Conservation (phyloP, 768 basidiomycete species). For the Piloderma croceum region DNA sequence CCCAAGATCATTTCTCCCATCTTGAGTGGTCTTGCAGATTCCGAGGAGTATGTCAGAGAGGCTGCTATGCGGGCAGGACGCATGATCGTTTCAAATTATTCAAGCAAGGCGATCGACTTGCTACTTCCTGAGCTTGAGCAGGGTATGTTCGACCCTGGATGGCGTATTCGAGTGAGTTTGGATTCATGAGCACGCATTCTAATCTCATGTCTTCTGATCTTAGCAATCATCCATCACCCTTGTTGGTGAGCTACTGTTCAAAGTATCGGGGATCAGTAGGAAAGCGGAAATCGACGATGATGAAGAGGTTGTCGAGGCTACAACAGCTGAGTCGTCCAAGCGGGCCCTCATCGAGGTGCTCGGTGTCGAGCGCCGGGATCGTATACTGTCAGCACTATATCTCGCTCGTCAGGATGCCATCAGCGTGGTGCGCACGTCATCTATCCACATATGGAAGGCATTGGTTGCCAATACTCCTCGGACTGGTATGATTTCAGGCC, state of each 20-base stretch:
- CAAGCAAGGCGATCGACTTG: slow-evolving; percentile 85
- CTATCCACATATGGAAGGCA: slow-evolving; percentile 97
- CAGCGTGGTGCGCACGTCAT: slow-evolving; percentile 80
- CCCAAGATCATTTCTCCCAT: slow-evolving; percentile 93
- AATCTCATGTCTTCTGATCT: slow-evolving; percentile 7
- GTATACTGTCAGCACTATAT: slow-evolving; percentile 86
- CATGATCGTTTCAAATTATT: slow-evolving; percentile 96
- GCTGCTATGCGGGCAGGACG: slow-evolving; percentile 98
- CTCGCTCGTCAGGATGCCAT: slow-evolving; percentile 92
- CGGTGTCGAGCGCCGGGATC: slow-evolving; percentile 82
- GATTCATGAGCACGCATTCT: neutral
- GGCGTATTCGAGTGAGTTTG: slow-evolving; percentile 82
- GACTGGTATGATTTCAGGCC: slow-evolving; percentile 79
- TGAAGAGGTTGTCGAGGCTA: slow-evolving; percentile 57
- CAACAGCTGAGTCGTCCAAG: slow-evolving; percentile 71
- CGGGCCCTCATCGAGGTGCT: slow-evolving; percentile 84
- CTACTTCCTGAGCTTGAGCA: slow-evolving; percentile 89
- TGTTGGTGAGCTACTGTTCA: slow-evolving; percentile 93
- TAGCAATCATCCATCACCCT: slow-evolving; percentile 94
- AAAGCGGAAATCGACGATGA: slow-evolving; percentile 82
- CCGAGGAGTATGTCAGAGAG: slow-evolving; percentile 92
- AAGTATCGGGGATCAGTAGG: slow-evolving; percentile 90
- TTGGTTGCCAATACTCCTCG: slow-evolving; percentile 91
- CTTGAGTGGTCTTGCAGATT: slow-evolving; percentile 83
- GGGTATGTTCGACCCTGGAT: slow-evolving; percentile 91